Evolutionary conservation across 2,329 filamentous ascomycete genomes (phyloP), one percentile per base, ranked within the genome.

Genomic region (Venturiaceae sp.): DNA sequence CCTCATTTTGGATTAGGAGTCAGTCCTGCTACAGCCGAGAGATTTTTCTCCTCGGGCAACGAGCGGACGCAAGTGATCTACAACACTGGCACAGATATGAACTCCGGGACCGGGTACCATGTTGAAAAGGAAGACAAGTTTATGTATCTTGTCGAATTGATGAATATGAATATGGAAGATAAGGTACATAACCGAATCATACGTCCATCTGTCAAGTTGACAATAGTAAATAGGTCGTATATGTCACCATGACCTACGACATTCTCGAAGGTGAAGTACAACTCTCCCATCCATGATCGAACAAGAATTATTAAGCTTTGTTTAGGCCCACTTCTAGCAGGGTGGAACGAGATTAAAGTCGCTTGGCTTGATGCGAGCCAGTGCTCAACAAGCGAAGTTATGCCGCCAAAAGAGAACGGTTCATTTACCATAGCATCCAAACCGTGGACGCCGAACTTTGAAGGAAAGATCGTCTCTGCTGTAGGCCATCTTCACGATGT

Each of bases 121-220:
- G 11, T 59, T 32, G 5, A 19, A 6, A 21, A 33, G 21, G 9
- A 46, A 34, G 58, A 59, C 32, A 47, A 57, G 30, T 59, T 59
- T 53, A 30, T 23, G 33, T 47, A 39, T 9, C 2, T 59, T 26
- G 58, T 59, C 26, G 58, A 59, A 19, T 41, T 59, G 23, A 59
- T 59, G 52, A 59, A 59, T 53, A 57, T 56, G 53, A 59, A 59
- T 32, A 46, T 57, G 34, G 53, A 58, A 32, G 58, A 59, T 11
- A 46, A 33, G 23, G 11, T 58, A 19, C n/a, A n/a, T n/a, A 11
- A 13, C 14, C 13, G 36, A n/a, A n/a, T n/a, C n/a, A n/a, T n/a
- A n/a, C n/a, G n/a, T n/a, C n/a, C n/a, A n/a, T n/a, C n/a, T n/a
- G n/a, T n/a, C n/a, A n/a, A n/a, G n/a, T n/a, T 11, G 37, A 57